Evolutionary conservation across 2,329 filamentous ascomycete species (phyloP).

Genomic region (Exophiala calicioides): DNA sequence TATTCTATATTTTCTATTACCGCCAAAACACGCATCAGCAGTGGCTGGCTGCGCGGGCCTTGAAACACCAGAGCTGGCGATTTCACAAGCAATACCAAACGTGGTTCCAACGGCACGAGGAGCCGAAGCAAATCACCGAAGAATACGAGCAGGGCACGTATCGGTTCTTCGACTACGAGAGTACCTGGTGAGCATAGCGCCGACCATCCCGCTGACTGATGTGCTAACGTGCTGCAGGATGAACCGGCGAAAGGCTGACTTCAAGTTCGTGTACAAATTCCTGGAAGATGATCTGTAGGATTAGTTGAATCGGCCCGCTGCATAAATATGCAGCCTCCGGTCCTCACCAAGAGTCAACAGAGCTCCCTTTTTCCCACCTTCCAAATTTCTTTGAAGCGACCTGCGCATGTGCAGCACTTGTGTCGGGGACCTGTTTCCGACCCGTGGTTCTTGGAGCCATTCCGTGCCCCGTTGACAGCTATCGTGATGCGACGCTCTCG

Average conservation of each 20-base stretch:
- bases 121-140: constrained; percentile 97
- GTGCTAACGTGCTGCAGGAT: constrained; percentile 64
- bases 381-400: neutral
- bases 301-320: constrained; percentile 18
- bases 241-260: constrained; percentile 96
- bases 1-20: constrained; percentile 99
- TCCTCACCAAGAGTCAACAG: constrained; percentile 12
- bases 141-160: constrained; percentile 99
- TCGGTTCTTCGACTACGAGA: constrained; percentile 99
- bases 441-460: too few species aligned
- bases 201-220: constrained; percentile 14
- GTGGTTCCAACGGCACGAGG: constrained; percentile 98
- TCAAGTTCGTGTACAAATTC: constrained; percentile 98
- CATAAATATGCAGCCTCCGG: too few species aligned
- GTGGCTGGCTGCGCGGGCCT: constrained; percentile 90
- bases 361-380: constrained; percentile 11
- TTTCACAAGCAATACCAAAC: constrained; percentile 99
- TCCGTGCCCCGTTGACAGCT: too few species aligned
- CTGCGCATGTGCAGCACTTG: constrained; percentile 3
- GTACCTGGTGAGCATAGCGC: constrained; percentile 75
- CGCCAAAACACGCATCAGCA: constrained; percentile 95
- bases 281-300: constrained; percentile 81
- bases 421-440: too few species aligned
- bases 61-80: constrained; percentile 97
- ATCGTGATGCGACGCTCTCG: too few species aligned